Evolutionary conservation across 2,329 filamentous ascomycete genomes (phyloP).

Genomic region (Exophiala oligosperma): DNA sequence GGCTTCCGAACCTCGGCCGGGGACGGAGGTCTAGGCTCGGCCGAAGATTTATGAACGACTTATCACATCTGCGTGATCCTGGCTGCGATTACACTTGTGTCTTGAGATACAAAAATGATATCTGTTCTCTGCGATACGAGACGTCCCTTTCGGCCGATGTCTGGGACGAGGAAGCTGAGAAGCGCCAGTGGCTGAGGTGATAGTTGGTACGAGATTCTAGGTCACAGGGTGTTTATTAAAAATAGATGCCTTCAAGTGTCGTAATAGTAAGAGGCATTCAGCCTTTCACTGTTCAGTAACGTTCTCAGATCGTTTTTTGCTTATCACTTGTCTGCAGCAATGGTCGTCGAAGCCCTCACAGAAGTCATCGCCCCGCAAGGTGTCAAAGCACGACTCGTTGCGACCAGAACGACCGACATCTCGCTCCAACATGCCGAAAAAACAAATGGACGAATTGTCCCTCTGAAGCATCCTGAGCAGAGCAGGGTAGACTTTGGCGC

Average conservation of each 20-base stretch:
- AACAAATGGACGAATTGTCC: slow-evolving; percentile 23
- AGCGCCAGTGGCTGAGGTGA: no score
- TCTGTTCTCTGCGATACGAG: no score
- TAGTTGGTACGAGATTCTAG: no score
- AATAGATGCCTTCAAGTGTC: slow-evolving; percentile 1
- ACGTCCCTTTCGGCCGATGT: not conserved
- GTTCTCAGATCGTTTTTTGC: not conserved
- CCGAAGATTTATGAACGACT: not conserved
- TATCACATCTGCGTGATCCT: not conserved
- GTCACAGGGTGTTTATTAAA: not conserved
- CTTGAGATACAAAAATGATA: no score
- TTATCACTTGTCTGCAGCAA: slow-evolving; percentile 10
- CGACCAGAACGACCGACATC: slow-evolving; percentile 22
- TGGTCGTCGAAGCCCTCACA: slow-evolving; percentile 31
- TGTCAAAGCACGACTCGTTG: slow-evolving; percentile 12
- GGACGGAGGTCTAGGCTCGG: not conserved
- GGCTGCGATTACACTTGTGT: no score
- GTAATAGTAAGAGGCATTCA: not conserved
- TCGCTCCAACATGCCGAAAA: slow-evolving; percentile 32
- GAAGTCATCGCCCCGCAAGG: slow-evolving; percentile 27
- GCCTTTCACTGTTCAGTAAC: not conserved
- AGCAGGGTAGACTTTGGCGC: slow-evolving; percentile 40
- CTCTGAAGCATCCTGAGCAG: slow-evolving; percentile 31
- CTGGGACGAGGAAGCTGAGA: no score
- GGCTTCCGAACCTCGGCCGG: no score